Base-by-base conservation (phyloP, 768 basidiomycete species). In the Tulasnella sp. region DNA sequence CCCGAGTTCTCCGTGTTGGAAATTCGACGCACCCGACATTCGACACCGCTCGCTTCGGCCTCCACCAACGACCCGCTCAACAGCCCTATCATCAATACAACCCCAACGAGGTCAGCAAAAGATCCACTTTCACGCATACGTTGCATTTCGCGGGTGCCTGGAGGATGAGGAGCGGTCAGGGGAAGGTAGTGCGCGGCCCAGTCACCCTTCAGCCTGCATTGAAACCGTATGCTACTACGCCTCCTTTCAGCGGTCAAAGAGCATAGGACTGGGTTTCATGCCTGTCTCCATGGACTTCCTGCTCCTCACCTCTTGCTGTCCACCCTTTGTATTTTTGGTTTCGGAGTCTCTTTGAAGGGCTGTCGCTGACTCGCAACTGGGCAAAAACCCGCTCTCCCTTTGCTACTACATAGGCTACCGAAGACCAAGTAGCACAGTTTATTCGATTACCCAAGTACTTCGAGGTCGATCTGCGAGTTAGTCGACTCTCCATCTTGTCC, bases 361-460 rank as follows among this genome's bases (percentile, higher is more conserved):
- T 70, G 36, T 70, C 37, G 40, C 68, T 70, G 68, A 70, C 68
- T 70, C 68, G 68, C 68, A 70, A 70, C 36, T 70, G 25, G 68
- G 68, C 9, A 31, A 70, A 22, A 38, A 70, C 68, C 68, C 68
- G 68, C 36, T 70, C 68, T 64, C 58, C 25, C 58, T 64, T 64
- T 64, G 58, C 19, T 64, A 31, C 31, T 64, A 64, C 29, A 70
- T 70, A 70, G 68, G 68, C 40, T 42, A 38, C 68, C 36, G 38
- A 70, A 42, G 68, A 42, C 14, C 40, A 37, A 37, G 68, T 38
- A 70, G 37, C 68, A 64, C 58, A 19, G 58, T 64, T 64, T 64
- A 42, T 34, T 39, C 68, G 29, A 70, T 70, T 42, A 31, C 68
- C 19, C 68, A 38, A 38, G 68, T 42, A 38, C 36, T n/a, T 70